phyloP scores from a whole-genome alignment of 306 rosid species.

The Cucurbita ficifolia region DNA sequence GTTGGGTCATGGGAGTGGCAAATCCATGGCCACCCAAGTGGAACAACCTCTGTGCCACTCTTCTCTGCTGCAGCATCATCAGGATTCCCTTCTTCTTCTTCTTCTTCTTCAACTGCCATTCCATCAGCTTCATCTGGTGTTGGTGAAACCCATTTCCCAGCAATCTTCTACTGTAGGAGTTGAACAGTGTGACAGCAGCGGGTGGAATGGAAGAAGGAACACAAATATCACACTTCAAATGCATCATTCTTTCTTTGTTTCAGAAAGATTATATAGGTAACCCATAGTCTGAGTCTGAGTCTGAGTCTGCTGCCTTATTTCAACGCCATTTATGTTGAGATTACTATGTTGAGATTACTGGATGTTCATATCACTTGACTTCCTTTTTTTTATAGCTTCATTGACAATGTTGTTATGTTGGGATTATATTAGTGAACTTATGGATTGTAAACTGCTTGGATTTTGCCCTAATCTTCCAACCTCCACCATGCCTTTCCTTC shows the following conservation, averaged over 20 bases:
- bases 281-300: background rate
- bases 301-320: background rate
- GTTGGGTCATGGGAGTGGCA: conserved; percentile 51
- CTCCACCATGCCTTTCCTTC: background rate
- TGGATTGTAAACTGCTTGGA: background rate
- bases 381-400: background rate
- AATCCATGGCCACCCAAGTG: conserved; percentile 37
- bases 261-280: background rate
- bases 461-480: background rate
- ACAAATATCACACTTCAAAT: background rate
- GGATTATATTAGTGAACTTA: background rate
- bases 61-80: conserved; percentile 99
- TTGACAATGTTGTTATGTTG: background rate
- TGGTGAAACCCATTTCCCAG: conserved; percentile 38
- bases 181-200: background rate
- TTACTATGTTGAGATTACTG: background rate
- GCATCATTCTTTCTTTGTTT: background rate
- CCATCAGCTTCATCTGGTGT: conserved; percentile 37
- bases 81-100: conserved; percentile 62
- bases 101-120: conserved; percentile 18
- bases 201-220: background rate
- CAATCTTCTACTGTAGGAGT: conserved; percentile 9
- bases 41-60: conserved; percentile 34
- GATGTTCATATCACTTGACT: no score
- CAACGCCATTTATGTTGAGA: background rate